These are phyloP conservation scores for Leucocoprinus birnbaumii DNA, from an alignment of 768 basidiomycete genomes.

Conservation along the genomic window DNA sequence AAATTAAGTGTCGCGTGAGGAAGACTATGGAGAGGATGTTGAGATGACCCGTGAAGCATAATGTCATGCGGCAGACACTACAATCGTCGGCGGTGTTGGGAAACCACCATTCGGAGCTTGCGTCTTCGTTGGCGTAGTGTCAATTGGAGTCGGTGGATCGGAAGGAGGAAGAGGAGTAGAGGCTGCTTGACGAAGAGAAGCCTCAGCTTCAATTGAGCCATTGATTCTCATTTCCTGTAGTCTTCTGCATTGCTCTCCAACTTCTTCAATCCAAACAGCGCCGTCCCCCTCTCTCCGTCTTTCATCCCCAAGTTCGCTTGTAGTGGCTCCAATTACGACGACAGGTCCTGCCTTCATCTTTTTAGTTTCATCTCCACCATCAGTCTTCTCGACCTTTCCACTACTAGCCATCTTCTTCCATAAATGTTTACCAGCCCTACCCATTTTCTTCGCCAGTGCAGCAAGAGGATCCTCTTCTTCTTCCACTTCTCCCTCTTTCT, in stretches of 20 bases:
- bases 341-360: constrained; percentile 10
- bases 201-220: neutral
- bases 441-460: constrained; percentile 48
- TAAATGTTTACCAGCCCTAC: constrained; percentile 44
- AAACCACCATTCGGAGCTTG: neutral
- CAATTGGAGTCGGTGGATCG: neutral
- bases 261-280: neutral
- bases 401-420: constrained; percentile 42
- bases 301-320: neutral
- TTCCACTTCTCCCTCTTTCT: constrained; percentile 9
- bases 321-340: constrained; percentile 11
- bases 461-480: constrained; percentile 40
- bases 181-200: neutral
- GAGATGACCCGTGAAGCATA: neutral
- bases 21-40: neutral
- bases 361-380: constrained; percentile 15
- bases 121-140: neutral
- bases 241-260: neutral
- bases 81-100: neutral
- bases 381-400: constrained; percentile 16
- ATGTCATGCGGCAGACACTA: neutral
- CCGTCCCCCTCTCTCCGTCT: neutral
- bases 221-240: neutral
- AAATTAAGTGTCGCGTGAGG: neutral
- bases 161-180: neutral